Base-by-base conservation (phyloP, 2,329 filamentous ascomycete genomes). In the Aspergillus alliaceus region DNA sequence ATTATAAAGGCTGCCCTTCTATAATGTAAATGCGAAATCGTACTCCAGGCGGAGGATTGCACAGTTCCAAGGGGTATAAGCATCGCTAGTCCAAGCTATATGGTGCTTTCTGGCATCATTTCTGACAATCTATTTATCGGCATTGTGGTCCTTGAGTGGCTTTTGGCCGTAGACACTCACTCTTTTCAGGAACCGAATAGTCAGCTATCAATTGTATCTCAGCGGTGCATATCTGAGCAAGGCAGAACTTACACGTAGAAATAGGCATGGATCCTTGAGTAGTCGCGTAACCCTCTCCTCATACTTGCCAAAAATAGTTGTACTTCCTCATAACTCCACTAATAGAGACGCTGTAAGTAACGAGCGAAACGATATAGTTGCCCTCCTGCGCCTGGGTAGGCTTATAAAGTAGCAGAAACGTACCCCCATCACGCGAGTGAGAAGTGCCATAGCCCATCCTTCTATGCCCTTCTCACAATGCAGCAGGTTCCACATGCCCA, bases 371-470 rank as follows among this genome's bases (percentile, higher is more conserved):
- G 40, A 24, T 24, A 9, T 2, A 40, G 6, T 11, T 24, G 34
- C 35, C 24, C 25, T 22, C 11, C 18, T n/a, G n/a, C n/a, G n/a
- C 1, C 25, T 47, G 31, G 18, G 14, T 8, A 15, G 20, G 25
- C 24, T 8, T 22, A n/a, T 11, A 20, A n/a, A 35, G 48, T 46
- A 39, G 24, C 22, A 25, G 12, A 25, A 47, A 61, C 61, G 67
- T 59, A 62, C 67, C 53, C 69, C 67, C 62, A 70, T 64, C 20
- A 70, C 62, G 25, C 63, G 66, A 1, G 69, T 70, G 22, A 70
- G 56, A 29, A 72, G 59, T 15, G 66, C 61, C 63, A 72, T 66
- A 11, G 65, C 65, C 70, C 70, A 73, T 20, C 69, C 69, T 48
- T 71, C 69, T 46, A 71, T 60, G 2, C 69, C 67, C 14, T 63